Evolutionary conservation across 306 rosid species (phyloP).

Genomic region (Castanea sativa): DNA sequence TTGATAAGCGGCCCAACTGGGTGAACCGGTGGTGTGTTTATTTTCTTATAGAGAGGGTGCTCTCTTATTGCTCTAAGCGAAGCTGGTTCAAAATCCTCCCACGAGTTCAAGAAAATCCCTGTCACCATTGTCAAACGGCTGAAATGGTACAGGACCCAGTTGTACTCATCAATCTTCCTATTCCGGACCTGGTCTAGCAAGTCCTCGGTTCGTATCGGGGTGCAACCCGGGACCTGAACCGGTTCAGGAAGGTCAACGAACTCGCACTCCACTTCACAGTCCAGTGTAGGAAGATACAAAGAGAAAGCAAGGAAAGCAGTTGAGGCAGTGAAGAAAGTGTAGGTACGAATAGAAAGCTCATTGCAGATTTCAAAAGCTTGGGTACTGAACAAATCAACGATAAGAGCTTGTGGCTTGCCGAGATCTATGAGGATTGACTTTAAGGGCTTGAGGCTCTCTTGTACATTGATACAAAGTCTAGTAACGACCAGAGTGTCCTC

Average conservation of each 20-base stretch:
- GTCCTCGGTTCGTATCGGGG: slow-evolving; percentile 29
- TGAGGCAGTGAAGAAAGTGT: slow-evolving; percentile 39
- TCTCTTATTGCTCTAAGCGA: slow-evolving; percentile 28
- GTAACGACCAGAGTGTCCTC: neutral
- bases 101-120: slow-evolving; percentile 37
- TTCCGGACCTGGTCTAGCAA: slow-evolving; percentile 31
- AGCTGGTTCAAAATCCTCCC: slow-evolving; percentile 39
- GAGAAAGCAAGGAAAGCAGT: slow-evolving; percentile 34
- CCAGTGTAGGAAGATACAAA: slow-evolving; percentile 31
- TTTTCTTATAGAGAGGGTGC: slow-evolving; percentile 24
- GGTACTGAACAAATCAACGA: slow-evolving; percentile 43
- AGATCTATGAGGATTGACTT: slow-evolving; percentile 19
- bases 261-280: slow-evolving; percentile 39
- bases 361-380: slow-evolving; percentile 36
- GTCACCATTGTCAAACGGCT: slow-evolving; percentile 27
- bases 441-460: slow-evolving; percentile 18
- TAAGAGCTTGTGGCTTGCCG: slow-evolving; percentile 26
- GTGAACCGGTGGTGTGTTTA: slow-evolving; percentile 27
- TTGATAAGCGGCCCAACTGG: slow-evolving; percentile 38
- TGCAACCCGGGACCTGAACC: slow-evolving; percentile 37
- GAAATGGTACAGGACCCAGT: slow-evolving; percentile 27
- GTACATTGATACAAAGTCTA: slow-evolving; percentile 18
- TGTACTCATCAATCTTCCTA: slow-evolving; percentile 37
- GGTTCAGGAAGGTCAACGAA: slow-evolving; percentile 46
- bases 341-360: slow-evolving; percentile 23